Base-by-base conservation (phyloP, 2,329 filamentous ascomycete genomes). In the Aaosphaeria pasadenensis region DNA sequence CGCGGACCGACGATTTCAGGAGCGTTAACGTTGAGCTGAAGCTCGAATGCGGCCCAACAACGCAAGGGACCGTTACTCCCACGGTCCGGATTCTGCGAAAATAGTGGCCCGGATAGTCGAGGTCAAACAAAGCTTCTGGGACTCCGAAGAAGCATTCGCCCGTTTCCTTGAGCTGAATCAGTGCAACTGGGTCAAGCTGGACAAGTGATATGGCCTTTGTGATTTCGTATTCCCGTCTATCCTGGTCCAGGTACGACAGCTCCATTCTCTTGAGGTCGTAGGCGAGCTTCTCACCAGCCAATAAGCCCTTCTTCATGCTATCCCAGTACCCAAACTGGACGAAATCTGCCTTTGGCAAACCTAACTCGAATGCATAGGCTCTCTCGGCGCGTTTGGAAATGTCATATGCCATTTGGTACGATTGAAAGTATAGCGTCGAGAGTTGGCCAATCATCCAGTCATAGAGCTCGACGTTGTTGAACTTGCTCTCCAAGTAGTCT, bases 91-190 rank as follows among this genome's bases (percentile, higher is more conserved):
- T 68, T 5, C 69, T 63, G 1, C 72, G 66, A 11, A 60, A 42
- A 54, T 71, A 74, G 54, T 75, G 72, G 3, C 71, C 71, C 0
- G 73, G 71, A 48, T 62, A 72, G 57, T 72, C 71, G 35, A 71
- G 51, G 54, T 74, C 71, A 49, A 66, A 73, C 5, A 69, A 33
- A 5, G 51, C 31, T 53, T 75, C 71, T 5, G 62, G 58, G 11
- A 74, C 11, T 29, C 48, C 38, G 45, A 71, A 64, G 11, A 47
- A 44, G 30, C 39, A 43, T 4, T 7, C 44, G 6, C 62, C 66
- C 7, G 29, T 46, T 30, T 48, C 38, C 7, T 59, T 55, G 5
- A 71, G 51, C 5, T 43, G 7, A 0, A 70, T 30, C 3, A 72
- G 58, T 0, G 58, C 53, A 6, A 54, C 13, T 2, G 68, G 66